Base-by-base conservation (phyloP, 208 protist genomes). In the Phytomonas serpens region DNA sequence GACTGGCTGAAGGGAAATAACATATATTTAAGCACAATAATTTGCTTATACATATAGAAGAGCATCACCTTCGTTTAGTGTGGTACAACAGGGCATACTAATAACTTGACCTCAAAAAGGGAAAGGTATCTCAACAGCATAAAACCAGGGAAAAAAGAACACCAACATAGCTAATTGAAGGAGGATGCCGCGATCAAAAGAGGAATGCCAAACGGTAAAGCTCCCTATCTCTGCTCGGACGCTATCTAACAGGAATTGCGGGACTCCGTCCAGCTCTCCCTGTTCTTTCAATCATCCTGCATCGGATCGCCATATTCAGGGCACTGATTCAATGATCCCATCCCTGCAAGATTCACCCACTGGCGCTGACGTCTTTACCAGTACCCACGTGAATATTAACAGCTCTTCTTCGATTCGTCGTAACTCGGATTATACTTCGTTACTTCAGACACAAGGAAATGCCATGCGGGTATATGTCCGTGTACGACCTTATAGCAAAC, bases 401-500 rank as follows among this genome's bases (percentile, higher is more conserved):
- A 71, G 72, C 10, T 29, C 47, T 23, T 69, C 73, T 5, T 32
- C 23, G 2, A n/a, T 57, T 27, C 47, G 6, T 19, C 16, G 47
- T 57, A 27, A 23, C 19, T 61, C 34, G 13, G 30, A 64, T 9
- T 42, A 27, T 27, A 27, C 47, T 27, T 34, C 51, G 6, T 9
- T 1, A 1, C 23, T 80, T 1, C 83, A 86, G 38, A 67, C 72
- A 19, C 77, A 80, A 29, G 67, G 77, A 0, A 93, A 87, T 65
- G 86, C 88, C 13, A 92, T 93, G 88, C 87, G 89, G 77, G 90
- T 95, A 42, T 95, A 90, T 77, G 73, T 95, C 9, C 90, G 90
- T 64, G 90, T 95, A 5, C 79, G 90, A 23, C 90, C 90, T 47
- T 95, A 91, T 75, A 93, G 78, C 75, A 77, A 93, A 78, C 88